phyloP scores from a whole-genome alignment of 371 early-diverging fungal species.

The Haplosporangium sp. region DNA sequence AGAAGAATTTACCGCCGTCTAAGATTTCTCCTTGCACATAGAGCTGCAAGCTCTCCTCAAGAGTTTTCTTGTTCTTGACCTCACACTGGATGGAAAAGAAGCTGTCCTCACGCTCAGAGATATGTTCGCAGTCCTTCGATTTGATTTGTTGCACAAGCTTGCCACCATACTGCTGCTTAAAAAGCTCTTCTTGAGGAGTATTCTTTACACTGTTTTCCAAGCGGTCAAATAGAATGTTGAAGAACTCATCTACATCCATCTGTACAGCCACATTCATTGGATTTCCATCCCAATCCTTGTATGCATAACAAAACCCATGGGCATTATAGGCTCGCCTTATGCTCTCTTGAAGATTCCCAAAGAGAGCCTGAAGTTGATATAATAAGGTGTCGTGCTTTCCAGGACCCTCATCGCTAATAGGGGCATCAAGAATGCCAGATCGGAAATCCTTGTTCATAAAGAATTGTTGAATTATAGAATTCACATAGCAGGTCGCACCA shows the following conservation, averaged over 20 bases:
- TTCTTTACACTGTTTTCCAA: slow-evolving; percentile 60
- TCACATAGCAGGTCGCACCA: slow-evolving; percentile 78
- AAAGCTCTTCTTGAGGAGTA: slow-evolving; percentile 60
- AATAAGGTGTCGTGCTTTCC: slow-evolving; percentile 58
- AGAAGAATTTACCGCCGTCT: slow-evolving; percentile 60
- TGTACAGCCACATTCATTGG: slow-evolving; percentile 63
- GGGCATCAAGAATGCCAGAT: slow-evolving; percentile 56
- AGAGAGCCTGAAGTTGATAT: slow-evolving; percentile 61
- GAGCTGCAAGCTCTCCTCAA: slow-evolving; percentile 64
- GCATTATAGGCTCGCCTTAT: slow-evolving; percentile 60
- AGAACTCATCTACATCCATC: slow-evolving; percentile 70
- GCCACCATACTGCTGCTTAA: slow-evolving; percentile 64
- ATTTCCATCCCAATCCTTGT: slow-evolving; percentile 65
- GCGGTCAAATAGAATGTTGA: slow-evolving; percentile 66
- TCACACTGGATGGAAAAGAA: slow-evolving; percentile 66
- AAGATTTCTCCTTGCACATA: slow-evolving; percentile 66
- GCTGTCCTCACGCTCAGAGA: slow-evolving; percentile 66
- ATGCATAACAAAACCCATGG: slow-evolving; percentile 58
- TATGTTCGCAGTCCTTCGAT: slow-evolving; percentile 65
- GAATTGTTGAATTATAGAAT: slow-evolving; percentile 70
- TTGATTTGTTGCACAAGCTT: slow-evolving; percentile 66
- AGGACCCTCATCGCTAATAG: slow-evolving; percentile 25
- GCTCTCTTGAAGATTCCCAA: slow-evolving; percentile 59
- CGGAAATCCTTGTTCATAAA: slow-evolving; percentile 64
- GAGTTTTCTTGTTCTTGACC: slow-evolving; percentile 62